A percentile compares a stretch with the other conserved stretches of the same genome.
Evolutionary conservation across 305 asterid genomes (phyloP).

Genomic region (Striga hermonthica): DNA sequence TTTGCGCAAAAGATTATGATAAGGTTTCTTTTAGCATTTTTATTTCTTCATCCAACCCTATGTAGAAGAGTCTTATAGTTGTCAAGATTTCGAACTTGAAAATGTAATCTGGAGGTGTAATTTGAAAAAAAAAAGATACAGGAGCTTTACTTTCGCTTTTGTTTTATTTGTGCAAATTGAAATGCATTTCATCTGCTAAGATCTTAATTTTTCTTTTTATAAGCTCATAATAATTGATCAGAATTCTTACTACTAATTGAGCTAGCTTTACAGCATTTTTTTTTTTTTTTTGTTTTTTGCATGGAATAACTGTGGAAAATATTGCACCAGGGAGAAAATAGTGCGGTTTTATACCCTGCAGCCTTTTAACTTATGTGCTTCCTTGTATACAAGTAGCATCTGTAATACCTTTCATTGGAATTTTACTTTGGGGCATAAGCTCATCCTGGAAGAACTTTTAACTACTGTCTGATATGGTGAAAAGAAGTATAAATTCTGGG

Average conservation of each 20-base stretch:
- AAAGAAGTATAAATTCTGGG: not conserved
- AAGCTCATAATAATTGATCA: not conserved
- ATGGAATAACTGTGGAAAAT: not conserved
- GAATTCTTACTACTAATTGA: slow-evolving; percentile 8
- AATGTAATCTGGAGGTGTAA: slow-evolving; percentile 1
- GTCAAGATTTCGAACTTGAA: not conserved
- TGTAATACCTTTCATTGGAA: not conserved
- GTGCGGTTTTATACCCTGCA: slow-evolving; percentile 7
- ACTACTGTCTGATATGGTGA: not conserved
- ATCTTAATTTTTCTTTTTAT: not conserved
- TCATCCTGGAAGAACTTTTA: not conserved
- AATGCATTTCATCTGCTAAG: not conserved
- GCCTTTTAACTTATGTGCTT: not conserved
- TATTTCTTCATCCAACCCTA: not conserved
- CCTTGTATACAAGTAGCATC: not conserved
- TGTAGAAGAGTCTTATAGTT: not conserved
- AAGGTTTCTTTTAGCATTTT: not conserved
- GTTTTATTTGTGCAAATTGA: slow-evolving; percentile 2
- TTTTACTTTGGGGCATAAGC: not conserved
- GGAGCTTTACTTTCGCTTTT: not conserved
- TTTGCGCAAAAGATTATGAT: slow-evolving; percentile 8
- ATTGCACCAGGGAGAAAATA: slow-evolving; percentile 8
- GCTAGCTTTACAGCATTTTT: not conserved
- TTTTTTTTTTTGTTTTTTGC: slow-evolving; percentile 6
- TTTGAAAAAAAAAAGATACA: not conserved